phyloP scores from a whole-genome alignment of 495 filamentous ascomycete genomes.

The Trichoderma gamsii region DNA sequence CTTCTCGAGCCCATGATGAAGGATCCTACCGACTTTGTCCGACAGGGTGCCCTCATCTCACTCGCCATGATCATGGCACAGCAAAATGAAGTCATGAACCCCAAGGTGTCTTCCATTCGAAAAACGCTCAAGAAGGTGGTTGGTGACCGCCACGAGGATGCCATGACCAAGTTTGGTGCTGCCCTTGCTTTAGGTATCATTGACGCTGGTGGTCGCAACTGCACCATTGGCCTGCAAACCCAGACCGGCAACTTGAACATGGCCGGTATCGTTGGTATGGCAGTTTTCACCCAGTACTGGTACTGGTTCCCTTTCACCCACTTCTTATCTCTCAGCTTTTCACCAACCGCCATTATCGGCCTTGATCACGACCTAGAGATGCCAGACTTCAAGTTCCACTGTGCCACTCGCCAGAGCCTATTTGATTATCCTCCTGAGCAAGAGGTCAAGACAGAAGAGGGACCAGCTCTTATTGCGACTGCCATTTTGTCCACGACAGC shows the following conservation, averaged over 20 bases:
- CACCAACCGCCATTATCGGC: slow-evolving; percentile 88
- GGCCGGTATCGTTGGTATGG: slow-evolving; percentile 94
- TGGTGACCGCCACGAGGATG: slow-evolving; percentile 93
- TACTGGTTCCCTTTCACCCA: slow-evolving; percentile 99
- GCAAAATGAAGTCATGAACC: slow-evolving; percentile 94
- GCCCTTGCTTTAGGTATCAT: slow-evolving; percentile 94
- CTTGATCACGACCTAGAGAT: slow-evolving; percentile 90
- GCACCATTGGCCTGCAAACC: slow-evolving; percentile 94
- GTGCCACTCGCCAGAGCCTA: slow-evolving; percentile 85
- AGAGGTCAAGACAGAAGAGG: slow-evolving; percentile 88
- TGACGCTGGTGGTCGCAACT: slow-evolving; percentile 96
- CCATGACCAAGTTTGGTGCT: slow-evolving; percentile 98
- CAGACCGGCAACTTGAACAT: slow-evolving; percentile 98
- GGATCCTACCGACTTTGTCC: slow-evolving; percentile 96
- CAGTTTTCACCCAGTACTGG: slow-evolving; percentile 99
- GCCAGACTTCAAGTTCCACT: slow-evolving; percentile 93
- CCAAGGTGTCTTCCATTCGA: slow-evolving; percentile 73
- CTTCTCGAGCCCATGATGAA: slow-evolving; percentile 99
- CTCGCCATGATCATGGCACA: slow-evolving; percentile 97
- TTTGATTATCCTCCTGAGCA: slow-evolving; percentile 98
- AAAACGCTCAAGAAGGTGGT: slow-evolving; percentile 88
- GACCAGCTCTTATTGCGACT: slow-evolving; percentile 88
- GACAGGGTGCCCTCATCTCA: slow-evolving; percentile 92
- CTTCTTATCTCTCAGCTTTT: slow-evolving; percentile 90
- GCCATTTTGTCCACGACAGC: slow-evolving; percentile 95